Percentiles rank a stretch among this genome's conserved stretches.
phyloP scores from a whole-genome alignment of 2,329 filamentous ascomycete genomes.

The Knoxdaviesia proteae region DNA sequence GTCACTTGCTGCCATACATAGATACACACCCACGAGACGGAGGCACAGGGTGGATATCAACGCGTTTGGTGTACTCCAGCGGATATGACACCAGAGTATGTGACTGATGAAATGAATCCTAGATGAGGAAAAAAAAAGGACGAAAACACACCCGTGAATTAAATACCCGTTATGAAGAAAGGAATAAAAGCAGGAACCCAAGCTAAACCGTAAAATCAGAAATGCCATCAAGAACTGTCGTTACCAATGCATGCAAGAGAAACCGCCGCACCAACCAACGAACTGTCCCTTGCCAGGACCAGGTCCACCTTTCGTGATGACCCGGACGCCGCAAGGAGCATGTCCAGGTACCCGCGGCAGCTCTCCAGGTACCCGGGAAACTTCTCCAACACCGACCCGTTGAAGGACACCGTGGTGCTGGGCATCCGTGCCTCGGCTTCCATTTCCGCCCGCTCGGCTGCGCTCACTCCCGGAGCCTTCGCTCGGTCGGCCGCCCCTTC shows the following conservation, averaged over 20 bases:
- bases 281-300: slow-evolving; percentile 52
- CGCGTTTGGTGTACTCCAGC: neutral
- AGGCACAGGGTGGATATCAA: no score
- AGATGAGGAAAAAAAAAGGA: neutral
- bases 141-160: neutral
- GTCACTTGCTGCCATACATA: no score
- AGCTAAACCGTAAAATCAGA: neutral
- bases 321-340: slow-evolving; percentile 24
- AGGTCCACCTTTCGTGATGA: slow-evolving; percentile 28
- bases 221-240: slow-evolving; percentile 2
- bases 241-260: slow-evolving; percentile 29
- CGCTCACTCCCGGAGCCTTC: slow-evolving; percentile 13
- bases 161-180: neutral
- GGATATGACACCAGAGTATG: neutral
- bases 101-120: neutral
- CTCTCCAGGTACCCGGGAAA: slow-evolving; percentile 46
- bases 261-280: slow-evolving; percentile 54
- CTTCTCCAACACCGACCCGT: slow-evolving; percentile 60
- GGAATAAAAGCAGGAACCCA: neutral
- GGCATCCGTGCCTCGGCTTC: slow-evolving; percentile 27
- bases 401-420: slow-evolving; percentile 48
- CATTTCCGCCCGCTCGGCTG: slow-evolving; percentile 18
- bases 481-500: slow-evolving; percentile 17
- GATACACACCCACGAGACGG: no score
- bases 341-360: slow-evolving; percentile 43